Percentiles rank a stretch among this genome's conserved stretches.
phyloP scores from a whole-genome alignment of 305 asterid genomes.

The Solanum hybrid region DNA sequence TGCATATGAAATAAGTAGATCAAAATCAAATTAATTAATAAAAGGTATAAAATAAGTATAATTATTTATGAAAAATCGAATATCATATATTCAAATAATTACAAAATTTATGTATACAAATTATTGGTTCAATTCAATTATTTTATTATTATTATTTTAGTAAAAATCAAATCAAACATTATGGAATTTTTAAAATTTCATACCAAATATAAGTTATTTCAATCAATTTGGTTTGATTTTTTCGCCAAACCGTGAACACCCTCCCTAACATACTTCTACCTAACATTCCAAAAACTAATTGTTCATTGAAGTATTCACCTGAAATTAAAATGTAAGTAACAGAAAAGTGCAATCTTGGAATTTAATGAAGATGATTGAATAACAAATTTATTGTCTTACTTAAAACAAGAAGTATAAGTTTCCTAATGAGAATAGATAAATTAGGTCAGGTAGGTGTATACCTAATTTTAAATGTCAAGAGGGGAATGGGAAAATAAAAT shows the following conservation, averaged over 20 bases:
- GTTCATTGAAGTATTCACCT: neutral
- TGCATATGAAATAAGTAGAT: neutral
- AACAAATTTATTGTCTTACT: neutral
- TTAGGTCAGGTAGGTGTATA: conserved; percentile 18
- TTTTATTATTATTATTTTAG: neutral
- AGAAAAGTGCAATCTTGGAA: neutral
- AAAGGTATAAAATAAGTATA: neutral
- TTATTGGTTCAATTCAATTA: neutral
- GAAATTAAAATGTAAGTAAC: neutral
- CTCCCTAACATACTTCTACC: conserved; percentile 20
- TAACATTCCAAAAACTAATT: conserved; percentile 26
- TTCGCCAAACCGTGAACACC: neutral
- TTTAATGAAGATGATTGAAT: conserved; percentile 2
- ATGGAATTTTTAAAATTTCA: neutral
- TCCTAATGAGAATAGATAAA: neutral
- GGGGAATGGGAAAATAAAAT: neutral
- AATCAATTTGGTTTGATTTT: neutral
- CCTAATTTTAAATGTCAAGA: neutral
- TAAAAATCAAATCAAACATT: neutral
- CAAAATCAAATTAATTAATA: neutral
- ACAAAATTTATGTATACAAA: neutral
- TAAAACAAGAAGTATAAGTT: neutral
- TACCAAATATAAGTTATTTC: neutral
- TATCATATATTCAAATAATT: neutral
- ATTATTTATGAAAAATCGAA: neutral